These are phyloP conservation scores for Geotrichum histeridarum DNA, from an alignment of 1,139 yeast genomes.

Conservation along the genomic window DNA sequence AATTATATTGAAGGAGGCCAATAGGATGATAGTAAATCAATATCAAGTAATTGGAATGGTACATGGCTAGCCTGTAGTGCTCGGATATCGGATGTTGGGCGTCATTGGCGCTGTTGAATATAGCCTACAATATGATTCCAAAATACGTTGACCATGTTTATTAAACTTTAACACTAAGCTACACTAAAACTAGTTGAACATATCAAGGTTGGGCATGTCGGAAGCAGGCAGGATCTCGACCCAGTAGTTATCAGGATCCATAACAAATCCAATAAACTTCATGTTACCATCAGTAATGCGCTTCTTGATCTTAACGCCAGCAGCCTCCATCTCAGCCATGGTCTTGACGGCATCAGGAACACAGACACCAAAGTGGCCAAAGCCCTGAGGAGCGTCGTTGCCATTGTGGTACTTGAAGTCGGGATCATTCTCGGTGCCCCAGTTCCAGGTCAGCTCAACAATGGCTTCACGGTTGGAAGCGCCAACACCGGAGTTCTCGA, in stretches of 20 bases:
- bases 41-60: too few species aligned
- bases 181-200: conserved; percentile 1
- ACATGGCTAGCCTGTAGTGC: too few species aligned
- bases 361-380: conserved; percentile 79
- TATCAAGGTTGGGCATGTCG: conserved; percentile 26
- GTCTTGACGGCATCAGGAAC: conserved; percentile 58
- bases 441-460: conserved; percentile 86
- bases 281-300: conserved; percentile 51
- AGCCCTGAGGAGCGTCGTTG: conserved; percentile 74
- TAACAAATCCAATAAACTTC: conserved; percentile 66
- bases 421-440: conserved; percentile 83
- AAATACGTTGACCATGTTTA: neutral
- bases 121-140: neutral
- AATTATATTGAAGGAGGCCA: too few species aligned
- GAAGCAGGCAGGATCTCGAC: conserved; percentile 60
- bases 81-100: neutral
- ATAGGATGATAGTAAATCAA: too few species aligned
- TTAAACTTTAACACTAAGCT: neutral
- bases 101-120: neutral
- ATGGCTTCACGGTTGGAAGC: conserved; percentile 52
- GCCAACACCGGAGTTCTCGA: conserved; percentile 30
- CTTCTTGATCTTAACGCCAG: conserved; percentile 49
- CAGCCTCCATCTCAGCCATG: conserved; percentile 47
- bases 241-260: conserved; percentile 91
- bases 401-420: conserved; percentile 81